These are phyloP conservation scores for Macrolepiota dolichaula DNA, from an alignment of 768 basidiomycete genomes.

Conservation along the genomic window DNA sequence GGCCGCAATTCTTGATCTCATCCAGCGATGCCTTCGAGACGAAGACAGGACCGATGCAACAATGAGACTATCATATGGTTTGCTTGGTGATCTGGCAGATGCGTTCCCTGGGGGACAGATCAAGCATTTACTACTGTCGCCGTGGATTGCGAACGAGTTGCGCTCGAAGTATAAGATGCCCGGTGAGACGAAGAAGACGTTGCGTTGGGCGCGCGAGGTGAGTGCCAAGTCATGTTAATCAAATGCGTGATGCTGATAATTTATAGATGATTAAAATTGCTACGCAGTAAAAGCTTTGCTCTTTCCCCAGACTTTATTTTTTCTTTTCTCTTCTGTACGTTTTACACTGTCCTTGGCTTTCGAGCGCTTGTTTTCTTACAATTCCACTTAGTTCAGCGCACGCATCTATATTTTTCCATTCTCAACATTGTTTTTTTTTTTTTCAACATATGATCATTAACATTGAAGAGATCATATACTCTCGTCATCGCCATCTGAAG, in stretches of 20 bases:
- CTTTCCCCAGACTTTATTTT: constrained; percentile 18
- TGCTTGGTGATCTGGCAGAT: constrained; percentile 92
- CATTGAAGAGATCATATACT: constrained; percentile 19
- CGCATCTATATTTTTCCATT: constrained; percentile 39
- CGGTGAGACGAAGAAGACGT: constrained; percentile 79
- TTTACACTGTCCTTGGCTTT: neutral
- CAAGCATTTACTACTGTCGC: constrained; percentile 71
- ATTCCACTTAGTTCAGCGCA: constrained; percentile 28
- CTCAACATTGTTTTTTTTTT: neutral
- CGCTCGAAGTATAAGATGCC: constrained; percentile 72
- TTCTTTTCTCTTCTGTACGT: constrained; percentile 10
- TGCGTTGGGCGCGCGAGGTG: constrained; percentile 94
- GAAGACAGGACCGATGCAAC: constrained; percentile 83
- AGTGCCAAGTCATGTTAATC: constrained; percentile 18
- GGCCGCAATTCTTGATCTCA: constrained; percentile 72
- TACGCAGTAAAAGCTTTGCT: constrained; percentile 53
- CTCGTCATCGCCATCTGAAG: constrained; percentile 59
- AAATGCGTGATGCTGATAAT: constrained; percentile 3
- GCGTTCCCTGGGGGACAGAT: constrained; percentile 79
- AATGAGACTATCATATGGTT: constrained; percentile 73
- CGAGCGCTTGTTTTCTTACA: constrained; percentile 21
- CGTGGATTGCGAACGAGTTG: constrained; percentile 77
- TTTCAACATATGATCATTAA: neutral
- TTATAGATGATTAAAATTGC: constrained; percentile 75
- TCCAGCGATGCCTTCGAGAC: constrained; percentile 71